Evolutionary conservation across 2,329 filamentous ascomycete genomes (phyloP).

Genomic region (Monosporascus sp.): DNA sequence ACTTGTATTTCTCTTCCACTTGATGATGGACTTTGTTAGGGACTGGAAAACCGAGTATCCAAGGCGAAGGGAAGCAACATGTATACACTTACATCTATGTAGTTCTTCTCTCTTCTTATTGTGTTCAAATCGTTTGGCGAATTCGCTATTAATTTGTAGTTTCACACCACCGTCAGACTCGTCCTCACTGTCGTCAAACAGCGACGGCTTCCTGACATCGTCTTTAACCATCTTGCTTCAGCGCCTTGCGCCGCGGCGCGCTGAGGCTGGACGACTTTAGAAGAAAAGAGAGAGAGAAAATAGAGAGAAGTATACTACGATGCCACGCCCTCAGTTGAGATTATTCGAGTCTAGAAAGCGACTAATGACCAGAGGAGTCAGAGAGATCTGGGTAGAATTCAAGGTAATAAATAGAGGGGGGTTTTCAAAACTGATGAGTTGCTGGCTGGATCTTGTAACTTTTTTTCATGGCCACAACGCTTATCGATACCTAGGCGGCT

Average conservation of each 20-base stretch:
- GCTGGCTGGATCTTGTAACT: too few species aligned
- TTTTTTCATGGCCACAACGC: too few species aligned
- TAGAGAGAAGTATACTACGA: too few species aligned
- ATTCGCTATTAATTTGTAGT: slow-evolving; percentile 87
- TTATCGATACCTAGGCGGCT: too few species aligned
- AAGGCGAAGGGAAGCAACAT: neutral
- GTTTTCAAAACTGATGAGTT: too few species aligned
- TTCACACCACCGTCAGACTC: slow-evolving; percentile 39
- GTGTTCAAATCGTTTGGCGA: slow-evolving; percentile 83
- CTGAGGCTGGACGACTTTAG: neutral
- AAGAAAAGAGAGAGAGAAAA: neutral
- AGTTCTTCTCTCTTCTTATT: slow-evolving; percentile 95
- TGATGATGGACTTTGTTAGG: slow-evolving; percentile 29
- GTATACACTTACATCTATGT: slow-evolving; percentile 52
- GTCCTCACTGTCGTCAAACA: slow-evolving; percentile 53
- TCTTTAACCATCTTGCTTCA: slow-evolving; percentile 23
- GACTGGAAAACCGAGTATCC: neutral
- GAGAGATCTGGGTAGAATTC: too few species aligned
- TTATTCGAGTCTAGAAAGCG: too few species aligned
- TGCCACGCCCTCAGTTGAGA: too few species aligned
- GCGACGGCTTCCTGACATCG: slow-evolving; percentile 35
- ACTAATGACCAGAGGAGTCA: too few species aligned
- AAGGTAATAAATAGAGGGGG: too few species aligned
- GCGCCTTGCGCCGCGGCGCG: neutral
- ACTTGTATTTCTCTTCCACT: slow-evolving; percentile 84